A percentile compares a stretch with the other conserved stretches of the same genome.
phyloP scores from a whole-genome alignment of 768 basidiomycete species.

The Dioszegia aurantiaca region DNA sequence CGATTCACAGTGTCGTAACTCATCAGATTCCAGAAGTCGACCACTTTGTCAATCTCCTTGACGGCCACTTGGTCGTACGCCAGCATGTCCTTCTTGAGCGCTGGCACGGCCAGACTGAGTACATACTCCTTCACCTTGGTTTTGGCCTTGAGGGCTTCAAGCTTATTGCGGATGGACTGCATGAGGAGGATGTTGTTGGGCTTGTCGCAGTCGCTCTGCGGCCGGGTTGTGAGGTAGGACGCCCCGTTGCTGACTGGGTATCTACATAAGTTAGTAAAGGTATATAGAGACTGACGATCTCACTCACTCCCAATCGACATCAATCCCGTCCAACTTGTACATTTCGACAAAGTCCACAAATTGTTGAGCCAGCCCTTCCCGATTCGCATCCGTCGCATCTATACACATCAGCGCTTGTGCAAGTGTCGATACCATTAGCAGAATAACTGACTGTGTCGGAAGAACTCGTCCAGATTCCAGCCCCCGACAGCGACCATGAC shows the following conservation, averaged over 20 bases:
- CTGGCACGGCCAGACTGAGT: conserved; percentile 27
- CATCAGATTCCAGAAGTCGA: conserved; percentile 43
- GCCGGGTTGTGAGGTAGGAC: conserved; percentile 14
- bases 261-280: conserved; percentile 5
- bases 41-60: conserved; percentile 19
- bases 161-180: conserved; percentile 10
- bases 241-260: conserved; percentile 23
- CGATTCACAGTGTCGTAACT: conserved; percentile 37
- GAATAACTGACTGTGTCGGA: conserved; percentile 2
- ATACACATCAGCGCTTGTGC: no score
- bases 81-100: conserved; percentile 18
- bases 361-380: conserved; percentile 13
- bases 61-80: conserved; percentile 24
- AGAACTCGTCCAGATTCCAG: conserved; percentile 24
- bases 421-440: no score
- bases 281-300: background rate
- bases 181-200: conserved; percentile 16
- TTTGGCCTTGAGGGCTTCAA: conserved; percentile 11
- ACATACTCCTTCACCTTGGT: background rate
- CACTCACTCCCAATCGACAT: conserved; percentile 28
- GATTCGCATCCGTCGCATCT: conserved; percentile 8
- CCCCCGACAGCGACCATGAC: conserved; percentile 35
- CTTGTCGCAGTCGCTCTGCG: conserved; percentile 10
- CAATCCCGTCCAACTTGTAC: conserved; percentile 23
- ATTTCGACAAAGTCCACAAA: conserved; percentile 13